These are phyloP conservation scores for Sclerotinia spermophila DNA, from an alignment of 2,329 filamentous ascomycete species.

Conservation along the genomic window DNA sequence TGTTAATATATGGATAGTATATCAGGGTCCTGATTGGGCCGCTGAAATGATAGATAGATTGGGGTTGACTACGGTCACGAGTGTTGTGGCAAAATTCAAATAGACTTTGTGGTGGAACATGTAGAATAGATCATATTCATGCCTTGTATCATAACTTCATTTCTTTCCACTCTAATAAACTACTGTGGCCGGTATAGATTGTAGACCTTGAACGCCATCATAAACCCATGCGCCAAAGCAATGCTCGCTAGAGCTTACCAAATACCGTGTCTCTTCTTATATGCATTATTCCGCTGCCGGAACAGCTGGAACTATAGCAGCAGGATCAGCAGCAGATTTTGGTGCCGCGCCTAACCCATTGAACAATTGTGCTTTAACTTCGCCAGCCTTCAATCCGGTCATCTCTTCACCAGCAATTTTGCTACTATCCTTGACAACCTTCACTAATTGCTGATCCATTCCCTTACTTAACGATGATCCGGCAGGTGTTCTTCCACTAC, in stretches of 20 bases:
- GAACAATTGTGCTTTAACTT: constrained; percentile 51
- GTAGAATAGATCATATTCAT: neutral
- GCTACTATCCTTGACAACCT: constrained; percentile 53
- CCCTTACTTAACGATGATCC: constrained; percentile 23
- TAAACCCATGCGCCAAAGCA: constrained; percentile 11
- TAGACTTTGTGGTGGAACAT: neutral
- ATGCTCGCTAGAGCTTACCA: constrained; percentile 11
- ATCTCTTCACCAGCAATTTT: constrained; percentile 54
- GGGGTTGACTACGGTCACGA: neutral
- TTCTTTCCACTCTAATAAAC: constrained; percentile 14
- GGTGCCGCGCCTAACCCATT: constrained; percentile 33
- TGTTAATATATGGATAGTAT: neutral
- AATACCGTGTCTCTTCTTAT: neutral
- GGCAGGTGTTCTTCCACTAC: constrained; percentile 36
- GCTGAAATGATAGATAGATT: neutral
- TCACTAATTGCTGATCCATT: constrained; percentile 49
- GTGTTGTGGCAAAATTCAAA: neutral
- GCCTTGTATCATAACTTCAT: constrained; percentile 17
- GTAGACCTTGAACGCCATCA: constrained; percentile 17
- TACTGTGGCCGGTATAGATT: constrained; percentile 5
- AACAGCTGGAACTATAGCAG: neutral
- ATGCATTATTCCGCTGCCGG: neutral
- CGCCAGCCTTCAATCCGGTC: constrained; percentile 41
- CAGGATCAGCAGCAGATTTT: constrained; percentile 6
- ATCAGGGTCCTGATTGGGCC: neutral